A percentile compares a stretch with the other conserved stretches of the same genome.
phyloP scores from a whole-genome alignment of 2,329 filamentous ascomycete species.

The Fusarium globosum region DNA sequence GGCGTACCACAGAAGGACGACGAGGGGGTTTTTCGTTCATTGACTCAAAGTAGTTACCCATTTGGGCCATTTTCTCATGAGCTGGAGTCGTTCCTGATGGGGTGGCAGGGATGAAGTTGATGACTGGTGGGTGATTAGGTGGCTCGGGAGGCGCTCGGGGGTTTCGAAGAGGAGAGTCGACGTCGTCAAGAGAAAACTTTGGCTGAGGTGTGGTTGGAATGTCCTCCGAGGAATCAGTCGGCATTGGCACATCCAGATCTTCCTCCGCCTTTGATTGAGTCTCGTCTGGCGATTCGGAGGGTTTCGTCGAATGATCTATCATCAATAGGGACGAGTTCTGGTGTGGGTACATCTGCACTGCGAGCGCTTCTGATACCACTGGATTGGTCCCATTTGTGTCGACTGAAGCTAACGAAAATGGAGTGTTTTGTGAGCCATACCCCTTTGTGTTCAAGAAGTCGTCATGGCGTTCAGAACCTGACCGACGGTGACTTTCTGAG shows the following conservation, averaged over 20 bases:
- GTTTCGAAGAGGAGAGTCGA: slow-evolving; percentile 72
- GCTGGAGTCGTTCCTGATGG: slow-evolving; percentile 69
- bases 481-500: slow-evolving; percentile 48
- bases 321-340: slow-evolving; percentile 73
- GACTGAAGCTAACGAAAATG: slow-evolving; percentile 70
- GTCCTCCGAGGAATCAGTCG: slow-evolving; percentile 53
- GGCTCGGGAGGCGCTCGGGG: slow-evolving; percentile 69
- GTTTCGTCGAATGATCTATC: slow-evolving; percentile 66
- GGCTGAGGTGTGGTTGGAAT: slow-evolving; percentile 64
- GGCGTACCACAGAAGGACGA: slow-evolving; percentile 63
- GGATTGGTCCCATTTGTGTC: slow-evolving; percentile 71
- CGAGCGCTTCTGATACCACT: slow-evolving; percentile 71
- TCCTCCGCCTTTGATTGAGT: slow-evolving; percentile 41
- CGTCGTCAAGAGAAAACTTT: slow-evolving; percentile 60
- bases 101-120: slow-evolving; percentile 72
- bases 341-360: slow-evolving; percentile 71
- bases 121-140: slow-evolving; percentile 54
- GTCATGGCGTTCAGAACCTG: slow-evolving; percentile 62
- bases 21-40: slow-evolving; percentile 58
- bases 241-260: slow-evolving; percentile 41
- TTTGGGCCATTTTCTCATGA: slow-evolving; percentile 61
- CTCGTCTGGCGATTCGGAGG: slow-evolving; percentile 58
- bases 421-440: slow-evolving; percentile 67
- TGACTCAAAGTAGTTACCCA: slow-evolving; percentile 66
- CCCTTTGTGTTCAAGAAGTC: slow-evolving; percentile 65